These are phyloP conservation scores for Thuja plicata DNA, from an alignment of 83 land plant species.

Conservation along the genomic window DNA sequence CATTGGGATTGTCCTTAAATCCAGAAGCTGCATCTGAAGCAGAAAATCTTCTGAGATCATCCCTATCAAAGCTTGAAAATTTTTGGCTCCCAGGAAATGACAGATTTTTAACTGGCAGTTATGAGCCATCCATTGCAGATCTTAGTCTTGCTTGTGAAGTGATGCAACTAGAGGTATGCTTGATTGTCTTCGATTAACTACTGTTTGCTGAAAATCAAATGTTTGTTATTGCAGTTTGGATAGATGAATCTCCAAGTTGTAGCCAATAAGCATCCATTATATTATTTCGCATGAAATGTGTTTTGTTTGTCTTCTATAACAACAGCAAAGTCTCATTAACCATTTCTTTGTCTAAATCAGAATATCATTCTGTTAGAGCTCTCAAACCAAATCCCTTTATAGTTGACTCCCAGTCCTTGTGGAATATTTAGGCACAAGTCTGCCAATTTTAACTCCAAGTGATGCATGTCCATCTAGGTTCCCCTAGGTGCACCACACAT, in stretches of 20 bases:
- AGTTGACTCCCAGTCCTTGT: too few species aligned
- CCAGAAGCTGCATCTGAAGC: constrained; percentile 57
- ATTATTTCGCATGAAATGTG: not conserved
- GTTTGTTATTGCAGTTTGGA: not conserved
- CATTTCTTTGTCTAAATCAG: too few species aligned
- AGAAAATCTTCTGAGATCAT: constrained; percentile 48
- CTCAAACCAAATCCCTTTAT: too few species aligned
- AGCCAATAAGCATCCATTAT: not conserved
- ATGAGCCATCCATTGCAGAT: constrained; percentile 83
- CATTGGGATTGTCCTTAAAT: constrained; percentile 49
- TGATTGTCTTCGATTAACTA: not conserved
- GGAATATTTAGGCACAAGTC: too few species aligned
- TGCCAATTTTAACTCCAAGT: too few species aligned
- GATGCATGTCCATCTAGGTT: too few species aligned
- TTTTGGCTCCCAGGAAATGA: constrained; percentile 67
- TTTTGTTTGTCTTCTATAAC: not conserved
- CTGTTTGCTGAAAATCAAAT: not conserved
- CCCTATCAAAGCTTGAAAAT: constrained; percentile 63
- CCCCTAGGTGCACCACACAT: too few species aligned
- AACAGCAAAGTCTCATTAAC: too few species aligned
- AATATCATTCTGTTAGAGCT: too few species aligned
- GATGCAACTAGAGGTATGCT: constrained; percentile 75
- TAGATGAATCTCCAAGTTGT: not conserved
- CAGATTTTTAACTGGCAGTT: constrained; percentile 53
- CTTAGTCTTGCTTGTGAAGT: constrained; percentile 83